Conservation (phyloP, 768 basidiomycete genomes). For the Trametes elegans region DNA sequence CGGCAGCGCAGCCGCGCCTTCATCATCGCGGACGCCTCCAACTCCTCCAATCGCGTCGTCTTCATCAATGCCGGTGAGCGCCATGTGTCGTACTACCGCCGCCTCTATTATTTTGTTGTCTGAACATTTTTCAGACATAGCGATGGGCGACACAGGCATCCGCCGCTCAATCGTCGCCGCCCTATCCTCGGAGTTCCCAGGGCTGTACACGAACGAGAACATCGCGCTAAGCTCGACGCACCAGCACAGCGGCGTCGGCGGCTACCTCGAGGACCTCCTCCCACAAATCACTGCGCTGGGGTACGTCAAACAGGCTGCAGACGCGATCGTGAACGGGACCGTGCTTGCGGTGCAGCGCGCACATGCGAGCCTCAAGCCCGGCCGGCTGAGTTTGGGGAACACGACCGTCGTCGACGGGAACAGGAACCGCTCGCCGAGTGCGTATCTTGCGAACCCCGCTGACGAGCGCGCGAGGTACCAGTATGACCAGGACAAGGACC, state of each 20-base stretch:
- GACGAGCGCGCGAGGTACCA: conserved; percentile 65
- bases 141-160: conserved; percentile 78
- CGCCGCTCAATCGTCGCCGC: conserved; percentile 64
- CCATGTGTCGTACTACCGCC: not conserved
- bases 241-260: conserved; percentile 74
- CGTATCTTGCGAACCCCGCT: conserved; percentile 73
- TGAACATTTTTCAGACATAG: conserved; percentile 51
- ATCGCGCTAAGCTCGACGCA: conserved; percentile 77
- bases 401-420: conserved; percentile 68
- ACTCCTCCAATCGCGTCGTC: conserved; percentile 58
- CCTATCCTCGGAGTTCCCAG: conserved; percentile 55
- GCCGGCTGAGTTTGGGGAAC: conserved; percentile 63
- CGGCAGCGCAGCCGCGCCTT: conserved; percentile 75
- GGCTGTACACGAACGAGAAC: conserved; percentile 66
- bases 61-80: conserved; percentile 71
- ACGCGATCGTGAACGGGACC: conserved; percentile 69
- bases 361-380: conserved; percentile 57
- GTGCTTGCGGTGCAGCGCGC: conserved; percentile 68
- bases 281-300: conserved; percentile 75
- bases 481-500: conserved; percentile 72
- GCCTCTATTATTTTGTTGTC: not conserved
- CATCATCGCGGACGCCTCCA: conserved; percentile 62
- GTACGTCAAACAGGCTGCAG: conserved; percentile 67
- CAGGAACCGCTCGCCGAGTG: conserved; percentile 71
- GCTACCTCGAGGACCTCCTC: conserved; percentile 75